These are phyloP conservation scores for Gillenia trifoliata DNA, from an alignment of 306 rosid genomes.

Conservation along the genomic window DNA sequence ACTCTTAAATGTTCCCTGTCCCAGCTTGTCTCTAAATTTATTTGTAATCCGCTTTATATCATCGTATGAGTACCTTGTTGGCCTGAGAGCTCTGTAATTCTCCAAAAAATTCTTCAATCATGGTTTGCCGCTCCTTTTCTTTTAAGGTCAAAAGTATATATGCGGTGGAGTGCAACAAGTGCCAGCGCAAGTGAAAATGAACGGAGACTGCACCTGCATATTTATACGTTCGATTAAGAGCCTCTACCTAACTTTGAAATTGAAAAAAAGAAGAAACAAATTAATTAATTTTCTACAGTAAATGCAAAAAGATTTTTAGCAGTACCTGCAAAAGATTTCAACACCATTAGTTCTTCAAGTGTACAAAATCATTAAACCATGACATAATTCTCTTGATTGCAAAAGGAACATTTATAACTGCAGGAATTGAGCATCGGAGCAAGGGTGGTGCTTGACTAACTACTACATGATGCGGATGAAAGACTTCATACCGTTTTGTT, in stretches of 20 bases:
- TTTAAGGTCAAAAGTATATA: neutral
- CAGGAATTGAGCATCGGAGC: too few relatives aligned
- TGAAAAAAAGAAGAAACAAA: too few relatives aligned
- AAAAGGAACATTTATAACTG: neutral
- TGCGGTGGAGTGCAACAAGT: neutral
- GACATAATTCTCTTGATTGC: neutral
- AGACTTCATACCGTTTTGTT: neutral
- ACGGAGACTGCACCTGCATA: neutral
- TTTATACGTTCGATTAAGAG: neutral
- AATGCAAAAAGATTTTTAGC: neutral
- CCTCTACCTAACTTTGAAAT: neutral
- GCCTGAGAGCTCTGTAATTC: neutral
- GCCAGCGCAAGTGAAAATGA: neutral
- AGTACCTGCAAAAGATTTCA: neutral
- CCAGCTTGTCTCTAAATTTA: neutral
- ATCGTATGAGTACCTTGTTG: neutral
- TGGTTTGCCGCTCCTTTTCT: neutral
- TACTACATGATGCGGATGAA: neutral
- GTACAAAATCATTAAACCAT: neutral
- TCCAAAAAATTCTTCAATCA: constrained; percentile 5
- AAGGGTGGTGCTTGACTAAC: too few relatives aligned
- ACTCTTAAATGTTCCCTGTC: neutral
- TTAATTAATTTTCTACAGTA: neutral
- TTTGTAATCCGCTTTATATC: neutral
- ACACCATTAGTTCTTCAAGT: neutral